A percentile compares a stretch with the other conserved stretches of the same genome.
These are phyloP conservation scores for Grigorovia jiainica DNA, from an alignment of 805 yeast species.

Conservation along the genomic window DNA sequence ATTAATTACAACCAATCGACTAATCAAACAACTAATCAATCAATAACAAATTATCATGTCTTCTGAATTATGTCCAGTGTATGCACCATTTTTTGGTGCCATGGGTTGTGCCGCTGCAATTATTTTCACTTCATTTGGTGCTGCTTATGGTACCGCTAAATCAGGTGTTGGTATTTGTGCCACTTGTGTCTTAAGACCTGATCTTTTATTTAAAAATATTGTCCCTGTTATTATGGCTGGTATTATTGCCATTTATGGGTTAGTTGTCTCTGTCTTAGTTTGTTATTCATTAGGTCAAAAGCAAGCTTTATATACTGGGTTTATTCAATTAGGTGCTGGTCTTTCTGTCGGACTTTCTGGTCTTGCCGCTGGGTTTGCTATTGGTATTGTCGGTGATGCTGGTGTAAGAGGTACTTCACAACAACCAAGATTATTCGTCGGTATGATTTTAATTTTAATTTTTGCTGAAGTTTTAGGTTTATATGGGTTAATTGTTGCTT, in stretches of 20 bases:
- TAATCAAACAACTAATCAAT: neutral
- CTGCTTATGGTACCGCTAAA: conserved; percentile 98
- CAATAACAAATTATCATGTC: neutral
- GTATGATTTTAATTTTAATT: conserved; percentile 96
- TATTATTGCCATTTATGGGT: conserved; percentile 97
- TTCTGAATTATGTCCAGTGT: conserved; percentile 33
- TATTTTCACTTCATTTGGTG: conserved; percentile 97
- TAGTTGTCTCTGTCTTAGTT: conserved; percentile 91
- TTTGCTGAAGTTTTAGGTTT: conserved; percentile 98
- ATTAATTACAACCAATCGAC: neutral
- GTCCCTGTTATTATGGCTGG: conserved; percentile 99
- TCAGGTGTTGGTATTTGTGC: conserved; percentile 99
- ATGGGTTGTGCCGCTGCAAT: conserved; percentile 99
- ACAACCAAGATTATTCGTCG: conserved; percentile 96
- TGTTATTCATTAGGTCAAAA: conserved; percentile 81
- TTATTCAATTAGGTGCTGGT: conserved; percentile 97
- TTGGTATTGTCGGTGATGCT: conserved; percentile 98
- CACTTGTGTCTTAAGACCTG: conserved; percentile 95
- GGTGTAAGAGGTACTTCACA: conserved; percentile 98
- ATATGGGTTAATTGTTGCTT: conserved; percentile 96
- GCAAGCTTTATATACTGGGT: conserved; percentile 93
- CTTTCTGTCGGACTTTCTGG: conserved; percentile 95
- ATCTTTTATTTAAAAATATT: conserved; percentile 81
- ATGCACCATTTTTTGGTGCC: conserved; percentile 93
- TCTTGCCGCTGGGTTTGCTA: conserved; percentile 97